Conservation (phyloP, 768 basidiomycete species). For the Tricholoma bakamatsutake region DNA sequence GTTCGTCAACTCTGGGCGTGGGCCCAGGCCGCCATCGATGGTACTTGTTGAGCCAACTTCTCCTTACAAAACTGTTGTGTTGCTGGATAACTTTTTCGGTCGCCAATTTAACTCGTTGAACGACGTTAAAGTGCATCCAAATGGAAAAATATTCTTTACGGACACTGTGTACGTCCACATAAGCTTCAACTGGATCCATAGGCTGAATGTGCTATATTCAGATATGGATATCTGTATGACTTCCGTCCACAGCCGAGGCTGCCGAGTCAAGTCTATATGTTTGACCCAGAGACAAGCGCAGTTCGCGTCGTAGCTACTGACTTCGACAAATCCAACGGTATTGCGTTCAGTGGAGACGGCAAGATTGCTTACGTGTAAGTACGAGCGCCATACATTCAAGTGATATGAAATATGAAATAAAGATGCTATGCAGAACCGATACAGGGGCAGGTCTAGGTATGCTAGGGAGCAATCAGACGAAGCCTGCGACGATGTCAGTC, state of each 20-base stretch:
- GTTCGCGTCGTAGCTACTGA: conserved; percentile 73
- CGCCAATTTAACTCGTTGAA: conserved; percentile 80
- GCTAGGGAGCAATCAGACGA: conserved; percentile 46
- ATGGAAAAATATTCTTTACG: conserved; percentile 69
- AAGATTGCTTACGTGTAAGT: conserved; percentile 55
- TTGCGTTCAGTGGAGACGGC: conserved; percentile 66
- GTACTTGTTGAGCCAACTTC: conserved; percentile 57
- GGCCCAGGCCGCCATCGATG: conserved; percentile 53
- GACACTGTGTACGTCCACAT: conserved; percentile 49
- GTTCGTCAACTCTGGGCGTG: conserved; percentile 62
- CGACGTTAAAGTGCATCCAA: conserved; percentile 72
- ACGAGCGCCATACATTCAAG: conserved; percentile 7
- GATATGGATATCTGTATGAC: conserved; percentile 57
- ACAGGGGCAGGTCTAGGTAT: conserved; percentile 43
- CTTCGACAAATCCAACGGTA: conserved; percentile 69
- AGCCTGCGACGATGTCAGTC: conserved; percentile 63
- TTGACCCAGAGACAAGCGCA: conserved; percentile 58
- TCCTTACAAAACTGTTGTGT: conserved; percentile 61
- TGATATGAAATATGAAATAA: not conserved
- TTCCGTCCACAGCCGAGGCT: conserved; percentile 64
- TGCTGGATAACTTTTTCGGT: conserved; percentile 76
- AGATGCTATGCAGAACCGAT: conserved; percentile 34
- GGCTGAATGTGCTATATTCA: conserved; percentile 16
- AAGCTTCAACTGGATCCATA: not conserved
- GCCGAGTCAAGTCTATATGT: conserved; percentile 74